Conservation (phyloP, 164 flowering plant species). For the Vitis labrusca region DNA sequence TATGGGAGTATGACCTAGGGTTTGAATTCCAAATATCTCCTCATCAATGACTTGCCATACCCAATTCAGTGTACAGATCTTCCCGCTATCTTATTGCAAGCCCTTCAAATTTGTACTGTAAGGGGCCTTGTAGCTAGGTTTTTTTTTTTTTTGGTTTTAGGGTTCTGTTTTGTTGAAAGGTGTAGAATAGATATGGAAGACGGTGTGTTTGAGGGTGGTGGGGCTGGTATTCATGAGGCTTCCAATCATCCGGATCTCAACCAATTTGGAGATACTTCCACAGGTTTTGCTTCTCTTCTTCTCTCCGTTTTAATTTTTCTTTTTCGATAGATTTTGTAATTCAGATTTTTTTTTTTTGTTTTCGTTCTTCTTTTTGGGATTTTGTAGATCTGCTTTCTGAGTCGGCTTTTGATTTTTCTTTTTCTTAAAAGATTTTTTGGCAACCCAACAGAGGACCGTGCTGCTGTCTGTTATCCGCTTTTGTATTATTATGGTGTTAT, state of each 20-base stretch:
- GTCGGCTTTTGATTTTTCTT: too few relatives aligned
- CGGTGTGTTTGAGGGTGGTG: slow-evolving; percentile 25
- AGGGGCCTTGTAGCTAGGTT: not conserved
- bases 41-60: not conserved
- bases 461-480: too few relatives aligned
- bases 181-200: slow-evolving; percentile 21
- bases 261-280: slow-evolving; percentile 15
- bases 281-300: slow-evolving; percentile 17
- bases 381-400: too few relatives aligned
- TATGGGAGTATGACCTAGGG: too few relatives aligned
- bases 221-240: slow-evolving; percentile 17
- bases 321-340: not conserved
- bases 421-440: too few relatives aligned
- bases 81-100: not conserved
- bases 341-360: not conserved
- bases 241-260: slow-evolving; percentile 22
- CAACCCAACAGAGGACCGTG: too few relatives aligned
- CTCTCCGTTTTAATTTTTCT: not conserved
- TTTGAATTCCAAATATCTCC: not conserved
- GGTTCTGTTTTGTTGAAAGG: not conserved
- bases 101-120: not conserved
- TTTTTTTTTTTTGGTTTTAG: slow-evolving; percentile 1
- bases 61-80: slow-evolving; percentile 5
- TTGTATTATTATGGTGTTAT: too few relatives aligned
- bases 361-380: not conserved